These are phyloP conservation scores for Fraxinus velutina DNA, from an alignment of 305 asterid genomes.

Conservation along the genomic window DNA sequence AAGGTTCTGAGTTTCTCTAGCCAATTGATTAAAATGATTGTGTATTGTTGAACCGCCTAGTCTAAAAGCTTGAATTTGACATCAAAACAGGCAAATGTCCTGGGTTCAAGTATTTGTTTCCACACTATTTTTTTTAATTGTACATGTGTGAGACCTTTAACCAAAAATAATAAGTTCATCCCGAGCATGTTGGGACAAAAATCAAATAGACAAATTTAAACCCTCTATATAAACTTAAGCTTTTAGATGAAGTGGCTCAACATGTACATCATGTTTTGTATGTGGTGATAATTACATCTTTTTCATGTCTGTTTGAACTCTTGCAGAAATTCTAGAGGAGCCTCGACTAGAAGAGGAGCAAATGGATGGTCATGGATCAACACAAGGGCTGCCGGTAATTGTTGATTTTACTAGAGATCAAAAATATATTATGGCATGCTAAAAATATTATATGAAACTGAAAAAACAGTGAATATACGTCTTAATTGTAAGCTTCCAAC, in stretches of 20 bases:
- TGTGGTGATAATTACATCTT: constrained; percentile 4
- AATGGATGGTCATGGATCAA: constrained; percentile 34
- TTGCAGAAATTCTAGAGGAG: constrained; percentile 36
- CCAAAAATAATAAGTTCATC: background rate
- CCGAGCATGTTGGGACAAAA: background rate
- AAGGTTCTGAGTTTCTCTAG: constrained; percentile 27
- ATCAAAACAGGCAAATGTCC: background rate
- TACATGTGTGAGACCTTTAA: background rate
- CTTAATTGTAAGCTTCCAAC: background rate
- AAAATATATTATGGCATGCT: background rate
- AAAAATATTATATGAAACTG: background rate
- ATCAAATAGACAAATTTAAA: background rate
- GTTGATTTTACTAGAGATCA: background rate
- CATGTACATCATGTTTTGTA: background rate
- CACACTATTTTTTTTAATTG: background rate
- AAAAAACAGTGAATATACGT: background rate
- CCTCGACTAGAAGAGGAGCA: constrained; percentile 42
- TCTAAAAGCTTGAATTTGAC: background rate
- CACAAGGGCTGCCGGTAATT: background rate
- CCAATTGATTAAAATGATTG: background rate
- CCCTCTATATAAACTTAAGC: background rate
- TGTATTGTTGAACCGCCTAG: background rate
- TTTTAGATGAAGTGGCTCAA: background rate
- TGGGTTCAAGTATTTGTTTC: background rate
- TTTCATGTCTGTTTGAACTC: background rate